Conservation (phyloP, 2,329 filamentous ascomycete genomes). For the Colletotrichum limetticola region DNA sequence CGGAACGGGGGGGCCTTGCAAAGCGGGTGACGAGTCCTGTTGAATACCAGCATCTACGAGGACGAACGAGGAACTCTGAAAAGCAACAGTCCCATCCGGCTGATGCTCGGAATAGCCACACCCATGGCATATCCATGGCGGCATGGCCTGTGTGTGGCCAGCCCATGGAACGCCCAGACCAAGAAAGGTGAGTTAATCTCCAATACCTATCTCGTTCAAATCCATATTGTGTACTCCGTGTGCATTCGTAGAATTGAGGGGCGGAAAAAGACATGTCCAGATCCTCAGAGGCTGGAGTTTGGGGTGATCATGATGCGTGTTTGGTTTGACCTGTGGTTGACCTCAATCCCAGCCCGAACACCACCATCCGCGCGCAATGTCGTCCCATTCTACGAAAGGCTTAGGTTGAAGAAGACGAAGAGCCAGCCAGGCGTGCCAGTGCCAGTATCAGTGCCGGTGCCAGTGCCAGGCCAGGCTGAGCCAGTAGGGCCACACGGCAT, state of each 20-base stretch:
- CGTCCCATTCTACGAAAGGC: not conserved
- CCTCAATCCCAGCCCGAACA: not conserved
- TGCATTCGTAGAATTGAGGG: not conserved
- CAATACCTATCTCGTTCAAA: not conserved
- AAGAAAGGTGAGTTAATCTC: not conserved
- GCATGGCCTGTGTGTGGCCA: conserved; percentile 3
- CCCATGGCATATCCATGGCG: conserved; percentile 9
- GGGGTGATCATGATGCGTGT: not conserved
- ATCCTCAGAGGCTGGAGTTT: too few species aligned
- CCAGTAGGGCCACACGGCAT: not conserved
- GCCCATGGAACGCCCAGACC: conserved; percentile 17
- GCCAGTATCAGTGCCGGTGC: too few species aligned
- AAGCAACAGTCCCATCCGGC: conserved; percentile 8
- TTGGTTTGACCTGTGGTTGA: not conserved
- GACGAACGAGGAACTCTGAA: not conserved
- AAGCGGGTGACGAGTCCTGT: not conserved
- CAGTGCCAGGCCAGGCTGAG: not conserved
- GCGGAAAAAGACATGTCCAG: not conserved
- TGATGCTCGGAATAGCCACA: conserved; percentile 24
- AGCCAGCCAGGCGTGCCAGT: too few species aligned
- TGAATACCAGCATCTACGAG: not conserved
- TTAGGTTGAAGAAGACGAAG: too few species aligned
- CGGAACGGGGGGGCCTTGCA: not conserved
- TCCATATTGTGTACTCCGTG: not conserved
- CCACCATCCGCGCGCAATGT: not conserved